These are phyloP conservation scores for Rhizoctonia solani DNA, from an alignment of 1,284 basidiomycete species.

Conservation along the genomic window DNA sequence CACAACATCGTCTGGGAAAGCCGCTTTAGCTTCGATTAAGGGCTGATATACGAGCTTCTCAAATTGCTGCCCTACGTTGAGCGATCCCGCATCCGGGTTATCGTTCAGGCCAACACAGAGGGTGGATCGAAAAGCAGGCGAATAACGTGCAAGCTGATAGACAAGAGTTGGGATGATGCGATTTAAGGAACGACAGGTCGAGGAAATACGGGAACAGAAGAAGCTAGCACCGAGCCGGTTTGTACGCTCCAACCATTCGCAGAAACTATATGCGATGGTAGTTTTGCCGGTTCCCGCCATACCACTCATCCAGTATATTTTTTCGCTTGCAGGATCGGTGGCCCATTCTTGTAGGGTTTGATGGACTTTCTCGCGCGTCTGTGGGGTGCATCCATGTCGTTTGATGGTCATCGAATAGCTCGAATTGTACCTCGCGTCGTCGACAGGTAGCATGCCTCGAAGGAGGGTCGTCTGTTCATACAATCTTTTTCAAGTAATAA, in stretches of 20 bases:
- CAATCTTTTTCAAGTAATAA: too few relatives aligned
- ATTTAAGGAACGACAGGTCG: background rate
- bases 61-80: background rate
- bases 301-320: slow-evolving; percentile 22
- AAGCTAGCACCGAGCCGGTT: slow-evolving; percentile 10
- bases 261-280: background rate
- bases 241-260: background rate
- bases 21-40: background rate
- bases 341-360: background rate
- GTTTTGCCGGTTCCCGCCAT: too few relatives aligned
- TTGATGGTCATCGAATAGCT: background rate
- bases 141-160: slow-evolving; percentile 8
- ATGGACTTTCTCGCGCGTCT: background rate
- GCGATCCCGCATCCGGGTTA: background rate
- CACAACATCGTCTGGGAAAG: background rate
- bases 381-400: slow-evolving; percentile 1
- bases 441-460: background rate
- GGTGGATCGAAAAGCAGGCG: background rate
- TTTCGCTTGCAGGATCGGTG: background rate
- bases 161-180: slow-evolving; percentile 4
- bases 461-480: background rate
- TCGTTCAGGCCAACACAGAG: background rate
- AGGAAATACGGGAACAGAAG: background rate
- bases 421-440: slow-evolving; percentile 5
- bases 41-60: background rate